Base-by-base conservation (phyloP, 192 early-diverging fungal species). In the Mortierella alpina region DNA sequence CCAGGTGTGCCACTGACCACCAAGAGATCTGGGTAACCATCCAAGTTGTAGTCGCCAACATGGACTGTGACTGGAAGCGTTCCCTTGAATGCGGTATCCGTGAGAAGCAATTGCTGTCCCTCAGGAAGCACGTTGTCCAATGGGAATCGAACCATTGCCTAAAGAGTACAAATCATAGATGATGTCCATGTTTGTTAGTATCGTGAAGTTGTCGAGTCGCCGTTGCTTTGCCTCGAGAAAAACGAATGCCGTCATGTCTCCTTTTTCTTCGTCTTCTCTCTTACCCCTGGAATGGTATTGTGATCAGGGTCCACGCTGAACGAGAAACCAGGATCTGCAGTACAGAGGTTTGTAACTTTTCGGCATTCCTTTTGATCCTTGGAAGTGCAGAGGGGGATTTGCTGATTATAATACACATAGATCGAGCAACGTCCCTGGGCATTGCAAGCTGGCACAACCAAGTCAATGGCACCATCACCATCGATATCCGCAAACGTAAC, bases 401-500 rank as follows among this genome's bases (percentile, higher is more conserved):
- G 95, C 64, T 89, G 78, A 75, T 97, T 96, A 78, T 95, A 93
- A 7, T 90, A 82, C 14, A 95, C 68, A 79, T 96, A 90, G 44
- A 98, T 90, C 72, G 85, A 77, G 65, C 94, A 91, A 20, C 61
- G 70, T 18, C 59, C 53, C 3, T 73, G 68, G 48, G 72, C 80
- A 44, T 79, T 44, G 75, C 94, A 91, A 0, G 92, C 87, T 10
- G 92, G 88, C 44, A 96, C 91, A 5, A 97, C 85, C 68, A 96
- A 87, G 76, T 97, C 96, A 41, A 96, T 83, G 14, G 94, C 90
- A 31, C 96, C 96, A 84, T 96, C 94, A n/a, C 90, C 94, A 85
- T 96, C 94, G 68, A 98, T 93, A 68, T 98, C 97, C 20, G 94
- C 94, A 87, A 98, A 97, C 5, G 93, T 88, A 42, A 98, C 86